phyloP scores from a whole-genome alignment of 2,329 filamentous ascomycete species.

The Monosporascus cannonballus region DNA sequence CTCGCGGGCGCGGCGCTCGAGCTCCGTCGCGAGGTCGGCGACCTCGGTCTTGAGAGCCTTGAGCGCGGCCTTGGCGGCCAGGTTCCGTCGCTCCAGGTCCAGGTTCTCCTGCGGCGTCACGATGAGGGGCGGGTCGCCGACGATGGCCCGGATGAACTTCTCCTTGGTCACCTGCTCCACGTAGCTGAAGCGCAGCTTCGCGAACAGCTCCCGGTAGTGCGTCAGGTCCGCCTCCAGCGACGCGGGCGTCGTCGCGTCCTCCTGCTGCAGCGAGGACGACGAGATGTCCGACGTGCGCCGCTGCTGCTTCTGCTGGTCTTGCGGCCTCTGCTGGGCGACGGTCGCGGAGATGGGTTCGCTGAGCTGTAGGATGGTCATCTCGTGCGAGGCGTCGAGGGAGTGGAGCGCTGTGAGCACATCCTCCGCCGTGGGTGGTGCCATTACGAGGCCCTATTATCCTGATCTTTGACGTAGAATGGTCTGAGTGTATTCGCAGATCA shows the following conservation, averaged over 20 bases:
- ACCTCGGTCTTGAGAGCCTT: constrained; percentile 78
- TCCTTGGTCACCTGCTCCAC: constrained; percentile 98
- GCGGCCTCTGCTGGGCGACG: constrained; percentile 29
- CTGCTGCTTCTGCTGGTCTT: constrained; percentile 33
- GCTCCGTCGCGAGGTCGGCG: constrained; percentile 61
- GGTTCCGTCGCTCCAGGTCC: constrained; percentile 62
- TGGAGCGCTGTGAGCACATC: constrained; percentile 43
- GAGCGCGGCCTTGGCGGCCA: constrained; percentile 66
- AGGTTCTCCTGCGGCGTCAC: constrained; percentile 78
- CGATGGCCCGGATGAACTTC: constrained; percentile 89
- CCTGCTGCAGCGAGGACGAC: constrained; percentile 41
- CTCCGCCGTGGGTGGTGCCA: constrained; percentile 25
- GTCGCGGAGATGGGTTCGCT: constrained; percentile 65
- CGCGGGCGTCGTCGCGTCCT: constrained; percentile 62
- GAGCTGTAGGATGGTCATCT: constrained; percentile 70
- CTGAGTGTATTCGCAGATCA: no score
- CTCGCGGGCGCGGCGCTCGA: constrained; percentile 60
- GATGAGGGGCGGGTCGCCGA: constrained; percentile 82
- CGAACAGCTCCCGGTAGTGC: constrained; percentile 93
- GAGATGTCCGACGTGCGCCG: constrained; percentile 69
- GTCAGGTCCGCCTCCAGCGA: constrained; percentile 76
- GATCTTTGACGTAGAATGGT: no score
- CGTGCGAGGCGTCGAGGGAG: constrained; percentile 49
- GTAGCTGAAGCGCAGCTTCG: constrained; percentile 94
- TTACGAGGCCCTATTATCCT: neutral